Evolutionary conservation across 352 stramenopile genomes (phyloP), one percentile per base, ranked within the genome.

Genomic region (Pythium dissimile): DNA sequence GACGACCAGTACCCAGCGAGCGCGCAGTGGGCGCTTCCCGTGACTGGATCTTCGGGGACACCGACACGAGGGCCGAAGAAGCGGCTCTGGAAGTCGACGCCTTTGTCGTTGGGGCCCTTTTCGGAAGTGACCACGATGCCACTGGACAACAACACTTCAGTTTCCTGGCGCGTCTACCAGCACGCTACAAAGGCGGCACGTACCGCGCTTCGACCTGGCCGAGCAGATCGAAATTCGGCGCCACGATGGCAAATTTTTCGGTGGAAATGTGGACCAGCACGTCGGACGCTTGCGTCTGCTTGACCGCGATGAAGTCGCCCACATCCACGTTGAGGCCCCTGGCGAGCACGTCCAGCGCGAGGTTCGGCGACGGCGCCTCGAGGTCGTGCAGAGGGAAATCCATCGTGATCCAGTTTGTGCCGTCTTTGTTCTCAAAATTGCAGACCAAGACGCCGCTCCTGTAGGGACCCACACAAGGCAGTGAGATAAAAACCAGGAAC

Each of bases 1-100:
- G 43, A 16, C 2, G 57, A 67, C 86, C 92, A 98, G 61, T 98
- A 97, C 6, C 83, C 73, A 6, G 75, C 87, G 1, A 98, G 66
- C 3, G 72, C 81, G 51, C 88, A 97, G 62, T 98, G 93, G 1
- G 88, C 88, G 39, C 84, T 97, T 7, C 95, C 95, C 5, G 89
- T 98, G 2, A 98, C 94, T 0, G 92, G 93, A 64, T 98, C 95
- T 71, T 98, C 95, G 50, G 92, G 73, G 10, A 98, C 75, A 13
- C 89, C 90, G 20, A 86, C 66, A 39, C 84, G 84, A 10, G 93
- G 92, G 12, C 50, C 92, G 71, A 98, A 98, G 67, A 96, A 97
- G 28, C 76, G 74, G 44, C 77, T 87, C 55, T 77, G 64, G 32
- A 87, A 86, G 32, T 89, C 71, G 10, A 75, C 59, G 0, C 46